Evolutionary conservation across 139 green algal genomes (phyloP).

Genomic region (Desmodesmus armatus): DNA sequence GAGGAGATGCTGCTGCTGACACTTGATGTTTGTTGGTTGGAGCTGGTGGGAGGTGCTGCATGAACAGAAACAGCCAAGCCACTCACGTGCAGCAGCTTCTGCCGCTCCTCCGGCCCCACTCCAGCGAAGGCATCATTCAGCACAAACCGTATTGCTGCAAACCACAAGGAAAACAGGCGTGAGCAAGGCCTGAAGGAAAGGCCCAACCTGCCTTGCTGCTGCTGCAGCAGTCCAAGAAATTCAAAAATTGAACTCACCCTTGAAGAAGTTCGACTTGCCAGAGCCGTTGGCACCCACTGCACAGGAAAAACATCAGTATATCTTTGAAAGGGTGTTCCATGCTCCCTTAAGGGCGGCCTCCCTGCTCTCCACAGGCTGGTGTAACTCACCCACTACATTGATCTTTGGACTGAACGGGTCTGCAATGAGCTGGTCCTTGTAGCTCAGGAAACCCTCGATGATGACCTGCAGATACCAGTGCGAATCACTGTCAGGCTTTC

Average conservation of each 20-base stretch:
- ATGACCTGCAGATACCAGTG: too few relatives aligned
- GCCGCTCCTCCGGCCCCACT: slow-evolving; percentile 85
- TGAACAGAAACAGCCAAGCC: background rate
- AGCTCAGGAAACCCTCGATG: slow-evolving; percentile 98
- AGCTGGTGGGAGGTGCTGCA: background rate
- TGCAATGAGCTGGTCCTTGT: slow-evolving; percentile 93
- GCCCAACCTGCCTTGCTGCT: background rate
- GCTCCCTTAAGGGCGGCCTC: background rate
- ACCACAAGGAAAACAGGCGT: background rate
- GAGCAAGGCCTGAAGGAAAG: too few relatives aligned
- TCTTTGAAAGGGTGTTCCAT: background rate
- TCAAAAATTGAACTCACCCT: slow-evolving; percentile 86
- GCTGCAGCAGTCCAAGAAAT: background rate
- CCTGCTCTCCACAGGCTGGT: background rate
- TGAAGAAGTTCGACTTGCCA: slow-evolving; percentile 99
- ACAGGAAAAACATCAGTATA: background rate
- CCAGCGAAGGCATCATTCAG: slow-evolving; percentile 89
- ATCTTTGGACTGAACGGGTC: slow-evolving; percentile 92
- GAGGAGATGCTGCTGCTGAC: too few relatives aligned
- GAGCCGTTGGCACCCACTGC: slow-evolving; percentile 98
- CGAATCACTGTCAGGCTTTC: background rate
- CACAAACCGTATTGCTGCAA: slow-evolving; percentile 97
- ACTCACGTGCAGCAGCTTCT: slow-evolving; percentile 94
- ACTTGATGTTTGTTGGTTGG: too few relatives aligned
- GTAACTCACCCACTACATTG: slow-evolving; percentile 90